Conservation (phyloP, 2,329 filamentous ascomycete species). For the Trichoderma koningii region DNA sequence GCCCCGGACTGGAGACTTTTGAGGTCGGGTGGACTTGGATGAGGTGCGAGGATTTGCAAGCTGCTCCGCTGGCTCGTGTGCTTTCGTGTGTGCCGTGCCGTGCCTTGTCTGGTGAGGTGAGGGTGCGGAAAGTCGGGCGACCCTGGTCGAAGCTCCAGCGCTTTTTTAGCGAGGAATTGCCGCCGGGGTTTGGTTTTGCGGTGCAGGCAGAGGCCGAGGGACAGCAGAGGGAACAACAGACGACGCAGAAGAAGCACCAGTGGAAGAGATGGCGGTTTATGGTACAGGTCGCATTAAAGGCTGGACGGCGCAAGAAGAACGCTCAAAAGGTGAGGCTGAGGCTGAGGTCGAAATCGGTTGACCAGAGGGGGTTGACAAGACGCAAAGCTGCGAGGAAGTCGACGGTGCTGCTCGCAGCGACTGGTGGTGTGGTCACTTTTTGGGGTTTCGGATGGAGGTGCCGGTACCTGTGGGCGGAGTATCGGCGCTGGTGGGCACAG, state of each 20-base stretch:
- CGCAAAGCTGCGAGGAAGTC: too few relatives aligned
- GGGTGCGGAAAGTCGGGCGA: constrained; percentile 18
- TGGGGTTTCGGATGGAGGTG: neutral
- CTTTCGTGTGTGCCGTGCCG: constrained; percentile 7
- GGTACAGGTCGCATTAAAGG: constrained; percentile 41
- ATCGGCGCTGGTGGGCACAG: too few relatives aligned
- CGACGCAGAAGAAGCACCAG: constrained; percentile 37
- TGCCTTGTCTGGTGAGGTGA: neutral
- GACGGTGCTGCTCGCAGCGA: neutral
- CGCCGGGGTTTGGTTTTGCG: neutral
- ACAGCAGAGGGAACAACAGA: constrained; percentile 8
- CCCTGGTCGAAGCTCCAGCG: neutral
- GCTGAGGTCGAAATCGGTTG: neutral
- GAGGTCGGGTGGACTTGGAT: too few relatives aligned
- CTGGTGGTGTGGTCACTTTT: constrained; percentile 8
- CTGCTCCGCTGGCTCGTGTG: constrained; percentile 21
- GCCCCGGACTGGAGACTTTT: too few relatives aligned
- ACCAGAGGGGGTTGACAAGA: too few relatives aligned
- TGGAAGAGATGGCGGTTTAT: constrained; percentile 38
- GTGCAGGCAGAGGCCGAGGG: neutral
- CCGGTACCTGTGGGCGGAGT: too few relatives aligned
- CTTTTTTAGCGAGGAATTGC: constrained; percentile 22
- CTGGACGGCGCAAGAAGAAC: constrained; percentile 31
- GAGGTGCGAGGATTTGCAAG: constrained; percentile 19
- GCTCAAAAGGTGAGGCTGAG: constrained; percentile 36